phyloP scores from a whole-genome alignment of 345 rosid genomes.

The Gossypium australe region DNA sequence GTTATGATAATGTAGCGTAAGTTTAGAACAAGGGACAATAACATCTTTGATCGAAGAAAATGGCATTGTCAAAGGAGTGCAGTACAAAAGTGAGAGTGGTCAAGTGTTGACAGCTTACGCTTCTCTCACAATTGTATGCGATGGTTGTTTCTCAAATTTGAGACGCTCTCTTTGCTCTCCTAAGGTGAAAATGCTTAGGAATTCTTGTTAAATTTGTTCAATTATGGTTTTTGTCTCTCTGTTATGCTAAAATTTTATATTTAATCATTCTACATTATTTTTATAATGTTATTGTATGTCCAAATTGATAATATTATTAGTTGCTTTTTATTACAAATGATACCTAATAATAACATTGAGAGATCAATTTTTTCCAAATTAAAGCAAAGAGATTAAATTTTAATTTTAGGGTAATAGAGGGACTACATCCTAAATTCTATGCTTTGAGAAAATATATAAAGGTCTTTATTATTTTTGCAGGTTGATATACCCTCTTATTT shows the following conservation, averaged over 20 bases:
- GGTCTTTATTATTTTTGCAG: conserved; percentile 22
- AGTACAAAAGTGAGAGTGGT: conserved; percentile 50
- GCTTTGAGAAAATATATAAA: background rate
- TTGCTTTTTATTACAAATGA: too few species aligned
- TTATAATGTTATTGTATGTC: too few species aligned
- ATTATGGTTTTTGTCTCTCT: too few species aligned
- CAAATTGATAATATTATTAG: too few species aligned
- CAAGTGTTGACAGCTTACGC: conserved; percentile 44
- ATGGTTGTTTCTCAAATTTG: conserved; percentile 67
- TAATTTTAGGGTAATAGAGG: too few species aligned
- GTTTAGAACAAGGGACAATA: conserved; percentile 62
- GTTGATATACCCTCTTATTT: conserved; percentile 56
- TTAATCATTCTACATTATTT: too few species aligned
- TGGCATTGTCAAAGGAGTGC: conserved; percentile 58
- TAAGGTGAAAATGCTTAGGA: conserved; percentile 27
- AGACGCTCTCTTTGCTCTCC: conserved; percentile 63
- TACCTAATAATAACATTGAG: too few species aligned
- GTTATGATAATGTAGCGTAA: conserved; percentile 31
- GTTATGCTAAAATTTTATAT: too few species aligned
- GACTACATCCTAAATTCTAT: background rate
- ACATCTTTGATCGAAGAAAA: conserved; percentile 54
- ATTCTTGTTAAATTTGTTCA: background rate
- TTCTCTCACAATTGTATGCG: conserved; percentile 64
- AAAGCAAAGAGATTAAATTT: too few species aligned
- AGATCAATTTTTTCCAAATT: too few species aligned